A percentile compares a stretch with the other conserved stretches of the same genome.
Conservation (phyloP, 495 filamentous ascomycete species). For the Neurospora tetraspora region DNA sequence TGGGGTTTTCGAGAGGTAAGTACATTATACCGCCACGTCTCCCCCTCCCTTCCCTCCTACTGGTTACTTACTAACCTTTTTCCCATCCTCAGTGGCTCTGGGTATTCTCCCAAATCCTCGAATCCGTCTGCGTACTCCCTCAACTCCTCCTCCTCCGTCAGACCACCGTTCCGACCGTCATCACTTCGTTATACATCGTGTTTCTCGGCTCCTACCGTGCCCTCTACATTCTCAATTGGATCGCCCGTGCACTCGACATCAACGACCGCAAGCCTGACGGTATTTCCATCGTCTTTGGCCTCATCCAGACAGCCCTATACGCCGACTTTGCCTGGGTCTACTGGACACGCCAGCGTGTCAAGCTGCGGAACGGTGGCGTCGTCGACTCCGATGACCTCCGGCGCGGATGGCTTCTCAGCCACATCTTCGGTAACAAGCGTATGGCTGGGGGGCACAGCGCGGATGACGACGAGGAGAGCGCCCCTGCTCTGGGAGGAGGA, state of each 20-base stretch:
- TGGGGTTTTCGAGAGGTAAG: conserved; percentile 50
- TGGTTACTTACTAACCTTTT: not conserved
- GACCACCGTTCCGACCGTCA: conserved; percentile 89
- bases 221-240: conserved; percentile 91
- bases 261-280: conserved; percentile 52
- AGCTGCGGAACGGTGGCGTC: conserved; percentile 80
- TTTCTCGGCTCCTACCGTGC: conserved; percentile 82
- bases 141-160: conserved; percentile 87
- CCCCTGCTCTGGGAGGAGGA: conserved; percentile 31
- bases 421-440: conserved; percentile 41
- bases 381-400: conserved; percentile 88
- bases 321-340: conserved; percentile 97
- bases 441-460: conserved; percentile 21
- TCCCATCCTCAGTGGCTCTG: conserved; percentile 50
- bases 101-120: conserved; percentile 82
- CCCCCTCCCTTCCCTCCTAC: not conserved
- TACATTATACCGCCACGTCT: not conserved
- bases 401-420: conserved; percentile 63
- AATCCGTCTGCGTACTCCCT: conserved; percentile 82
- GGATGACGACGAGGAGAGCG: conserved; percentile 39
- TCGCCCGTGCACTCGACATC: conserved; percentile 50
- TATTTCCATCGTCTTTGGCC: conserved; percentile 71
- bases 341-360: conserved; percentile 84
- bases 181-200: conserved; percentile 88
- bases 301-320: conserved; percentile 86